Evolutionary conservation across 2,329 filamentous ascomycete genomes (phyloP).

Genomic region (Raffaelea deltoideospora): DNA sequence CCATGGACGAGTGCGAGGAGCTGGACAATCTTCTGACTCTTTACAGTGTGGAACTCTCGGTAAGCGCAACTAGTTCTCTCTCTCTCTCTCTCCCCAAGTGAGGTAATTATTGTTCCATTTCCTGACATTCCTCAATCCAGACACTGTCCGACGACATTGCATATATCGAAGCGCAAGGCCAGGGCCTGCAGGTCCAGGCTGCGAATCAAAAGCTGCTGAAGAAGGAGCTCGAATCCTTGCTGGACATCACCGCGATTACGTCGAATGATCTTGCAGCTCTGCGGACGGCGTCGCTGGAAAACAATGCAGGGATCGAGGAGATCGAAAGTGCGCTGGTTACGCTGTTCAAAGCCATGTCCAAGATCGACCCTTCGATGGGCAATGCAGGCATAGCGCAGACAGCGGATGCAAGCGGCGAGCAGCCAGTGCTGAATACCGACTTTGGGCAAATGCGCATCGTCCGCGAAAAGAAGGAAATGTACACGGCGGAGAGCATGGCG

Average conservation of each 20-base stretch:
- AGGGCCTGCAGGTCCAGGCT: constrained; percentile 91
- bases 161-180: constrained; percentile 93
- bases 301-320: constrained; percentile 52
- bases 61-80: constrained; percentile 27
- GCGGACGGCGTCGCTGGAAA: constrained; percentile 57
- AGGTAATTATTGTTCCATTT: neutral
- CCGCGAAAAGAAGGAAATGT: constrained; percentile 86
- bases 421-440: constrained; percentile 44
- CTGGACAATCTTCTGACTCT: constrained; percentile 85
- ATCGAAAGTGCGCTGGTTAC: constrained; percentile 66
- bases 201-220: constrained; percentile 92
- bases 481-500: constrained; percentile 55
- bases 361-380: constrained; percentile 73
- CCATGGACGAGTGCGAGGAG: constrained; percentile 92
- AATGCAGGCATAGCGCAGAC: constrained; percentile 30
- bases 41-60: constrained; percentile 86
- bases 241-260: constrained; percentile 84
- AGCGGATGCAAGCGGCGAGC: neutral
- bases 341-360: constrained; percentile 83
- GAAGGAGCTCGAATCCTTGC: constrained; percentile 73
- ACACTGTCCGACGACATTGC: constrained; percentile 91
- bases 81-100: neutral
- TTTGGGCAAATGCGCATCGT: constrained; percentile 86
- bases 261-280: constrained; percentile 59
- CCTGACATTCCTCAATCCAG: constrained; percentile 25